Evolutionary conservation across 495 filamentous ascomycete genomes (phyloP), one percentile per base, ranked within the genome.

Genomic region (Neurospora tetraspora): DNA sequence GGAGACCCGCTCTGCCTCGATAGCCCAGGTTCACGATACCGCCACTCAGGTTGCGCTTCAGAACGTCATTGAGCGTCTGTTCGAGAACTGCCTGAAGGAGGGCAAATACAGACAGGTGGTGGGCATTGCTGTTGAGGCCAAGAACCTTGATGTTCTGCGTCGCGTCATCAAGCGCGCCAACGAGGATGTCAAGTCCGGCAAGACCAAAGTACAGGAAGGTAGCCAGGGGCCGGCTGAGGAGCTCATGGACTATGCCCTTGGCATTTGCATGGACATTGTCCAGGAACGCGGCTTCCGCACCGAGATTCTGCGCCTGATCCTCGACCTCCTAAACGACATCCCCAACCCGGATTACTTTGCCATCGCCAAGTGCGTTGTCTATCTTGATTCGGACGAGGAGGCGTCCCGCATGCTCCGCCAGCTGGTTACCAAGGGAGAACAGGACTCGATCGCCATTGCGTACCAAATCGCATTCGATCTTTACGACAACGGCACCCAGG

Each of bases 401-500:
- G 96, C 96, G 2, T 93, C 94, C n/a, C 88, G 88, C 42, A 92
- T 98, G 76, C 87, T 99, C 40, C 86, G 87, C 36, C 91, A 94
- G 76, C 86, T 99, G 31, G 90, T 98, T 11, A 71, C 90, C 73
- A 92, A 92, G 77, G 93, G 90, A 10, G 94, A 96, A 76, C 82
- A 88, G 20, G 89, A 87, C 70, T 92, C 93, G 5, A 86, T 91
- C 12, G 92, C 95, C 0, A 89, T 95, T 69, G 96, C 96, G 27
- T 98, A 98, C 79, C 96, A 99, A 78, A 96, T 98, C 38, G 94
- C 96, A 2, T 99, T 99, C 79, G 96, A 98, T 76, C 88, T 99
- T 39, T 97, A 97, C 82, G 96, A 98, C 80, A 98, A 98, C 76
- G 95, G 95, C 77, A 97, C 96, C 0, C 96, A 99, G 78, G 95